Percentiles rank a stretch among this genome's conserved stretches.
Conservation (phyloP, 306 rosid genomes). For the Canavalia ensiformis region DNA sequence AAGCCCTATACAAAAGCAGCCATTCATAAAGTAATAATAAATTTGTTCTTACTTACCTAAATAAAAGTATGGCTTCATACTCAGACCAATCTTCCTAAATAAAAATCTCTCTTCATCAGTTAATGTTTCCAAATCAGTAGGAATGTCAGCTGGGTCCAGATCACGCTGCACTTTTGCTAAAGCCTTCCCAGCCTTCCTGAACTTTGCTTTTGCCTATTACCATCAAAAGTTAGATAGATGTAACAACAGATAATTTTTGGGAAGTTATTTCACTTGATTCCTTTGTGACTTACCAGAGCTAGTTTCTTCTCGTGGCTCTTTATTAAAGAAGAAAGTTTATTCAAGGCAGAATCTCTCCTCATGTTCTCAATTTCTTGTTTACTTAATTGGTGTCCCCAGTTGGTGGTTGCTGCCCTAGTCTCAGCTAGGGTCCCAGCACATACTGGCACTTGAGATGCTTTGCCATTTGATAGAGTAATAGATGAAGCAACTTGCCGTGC, state of each 20-base stretch:
- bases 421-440: constrained; percentile 94
- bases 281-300: constrained; percentile 68
- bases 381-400: constrained; percentile 78
- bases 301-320: constrained; percentile 70
- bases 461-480: constrained; percentile 48
- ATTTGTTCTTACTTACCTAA: constrained; percentile 59
- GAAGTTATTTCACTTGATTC: constrained; percentile 40
- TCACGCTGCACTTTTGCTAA: constrained; percentile 74
- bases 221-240: constrained; percentile 55
- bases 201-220: constrained; percentile 75
- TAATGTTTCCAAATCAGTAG: constrained; percentile 87
- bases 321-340: constrained; percentile 61
- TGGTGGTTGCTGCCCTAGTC: constrained; percentile 84
- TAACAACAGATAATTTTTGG: constrained; percentile 33
- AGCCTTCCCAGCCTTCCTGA: constrained; percentile 78
- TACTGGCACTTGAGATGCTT: constrained; percentile 62
- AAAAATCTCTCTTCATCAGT: constrained; percentile 83
- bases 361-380: constrained; percentile 70
- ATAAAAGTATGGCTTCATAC: constrained; percentile 87
- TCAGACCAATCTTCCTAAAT: constrained; percentile 89
- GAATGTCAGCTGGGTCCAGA: constrained; percentile 78
- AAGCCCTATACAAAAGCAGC: constrained; percentile 43
- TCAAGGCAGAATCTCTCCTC: constrained; percentile 73
- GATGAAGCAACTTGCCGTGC: constrained; percentile 67
- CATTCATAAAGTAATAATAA: constrained; percentile 30